Evolutionary conservation across 441 rosid genomes (phyloP).

Genomic region (Omphalea diandra): DNA sequence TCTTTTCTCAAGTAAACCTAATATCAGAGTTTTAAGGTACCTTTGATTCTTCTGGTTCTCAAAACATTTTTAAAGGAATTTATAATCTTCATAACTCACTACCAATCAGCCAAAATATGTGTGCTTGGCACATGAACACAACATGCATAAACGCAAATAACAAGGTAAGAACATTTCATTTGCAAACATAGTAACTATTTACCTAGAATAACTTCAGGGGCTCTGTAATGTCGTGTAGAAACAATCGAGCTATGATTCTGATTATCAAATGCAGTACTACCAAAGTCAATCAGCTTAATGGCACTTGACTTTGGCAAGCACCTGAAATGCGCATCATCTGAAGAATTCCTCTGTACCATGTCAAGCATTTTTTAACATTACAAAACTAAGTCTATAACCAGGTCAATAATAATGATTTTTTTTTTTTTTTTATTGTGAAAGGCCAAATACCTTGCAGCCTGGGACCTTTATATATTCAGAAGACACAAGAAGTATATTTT

Average conservation of each 20-base stretch:
- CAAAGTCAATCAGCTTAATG: constrained; percentile 96
- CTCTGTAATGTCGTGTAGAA: constrained; percentile 87
- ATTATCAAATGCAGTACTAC: constrained; percentile 74
- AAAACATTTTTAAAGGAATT: background rate
- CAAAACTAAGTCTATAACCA: constrained; percentile 27
- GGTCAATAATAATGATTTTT: constrained; percentile 31
- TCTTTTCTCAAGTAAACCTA: background rate
- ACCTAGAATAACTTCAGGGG: constrained; percentile 92
- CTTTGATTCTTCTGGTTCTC: background rate
- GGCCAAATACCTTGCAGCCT: constrained; percentile 60
- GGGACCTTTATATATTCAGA: constrained; percentile 70
- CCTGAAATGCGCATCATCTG: constrained; percentile 63
- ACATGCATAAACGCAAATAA: constrained; percentile 21
- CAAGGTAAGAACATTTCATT: constrained; percentile 17
- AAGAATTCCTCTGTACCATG: constrained; percentile 66
- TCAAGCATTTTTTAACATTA: constrained; percentile 40
- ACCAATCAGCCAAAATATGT: constrained; percentile 11
- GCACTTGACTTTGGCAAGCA: constrained; percentile 91
- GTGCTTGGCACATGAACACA: constrained; percentile 6
- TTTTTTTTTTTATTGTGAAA: constrained; percentile 26
- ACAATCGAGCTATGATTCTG: constrained; percentile 79
- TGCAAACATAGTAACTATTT: constrained; percentile 32
- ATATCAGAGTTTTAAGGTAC: background rate
- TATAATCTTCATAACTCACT: background rate
- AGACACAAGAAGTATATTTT: constrained; percentile 84